Percentiles rank a stretch among this genome's conserved stretches.
Evolutionary conservation across 2,329 filamentous ascomycete genomes (phyloP).

Genomic region (Passalora sequoiae): DNA sequence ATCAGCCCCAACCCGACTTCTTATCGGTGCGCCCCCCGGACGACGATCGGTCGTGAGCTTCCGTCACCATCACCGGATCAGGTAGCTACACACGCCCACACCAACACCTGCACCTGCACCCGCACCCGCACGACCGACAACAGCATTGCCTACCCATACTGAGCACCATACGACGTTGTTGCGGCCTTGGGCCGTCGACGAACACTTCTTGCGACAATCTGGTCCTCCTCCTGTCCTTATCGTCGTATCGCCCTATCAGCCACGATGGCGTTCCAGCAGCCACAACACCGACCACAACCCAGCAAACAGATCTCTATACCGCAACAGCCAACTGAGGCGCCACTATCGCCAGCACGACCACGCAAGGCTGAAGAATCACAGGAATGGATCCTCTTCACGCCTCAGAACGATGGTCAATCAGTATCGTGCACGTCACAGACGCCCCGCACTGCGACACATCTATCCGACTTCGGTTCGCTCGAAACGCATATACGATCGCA

Average conservation of each 20-base stretch:
- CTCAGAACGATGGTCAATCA: slow-evolving; percentile 54
- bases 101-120: neutral
- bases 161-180: neutral
- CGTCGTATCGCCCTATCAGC: slow-evolving; percentile 5
- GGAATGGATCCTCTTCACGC: slow-evolving; percentile 94
- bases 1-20: neutral
- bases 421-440: slow-evolving; percentile 64
- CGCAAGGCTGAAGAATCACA: slow-evolving; percentile 64
- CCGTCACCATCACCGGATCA: slow-evolving; percentile 7
- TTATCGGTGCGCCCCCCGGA: slow-evolving; percentile 9
- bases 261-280: slow-evolving; percentile 24
- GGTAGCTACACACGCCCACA: slow-evolving; percentile 4
- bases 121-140: slow-evolving; percentile 3
- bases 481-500: slow-evolving; percentile 61
- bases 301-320: slow-evolving; percentile 18
- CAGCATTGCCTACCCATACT: neutral
- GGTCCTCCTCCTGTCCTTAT: slow-evolving; percentile 8
- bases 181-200: slow-evolving; percentile 2
- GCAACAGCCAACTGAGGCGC: slow-evolving; percentile 14
- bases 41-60: slow-evolving; percentile 13
- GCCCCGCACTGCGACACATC: slow-evolving; percentile 62
- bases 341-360: slow-evolving; percentile 37
- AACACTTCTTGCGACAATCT: slow-evolving; percentile 1
- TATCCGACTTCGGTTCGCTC: slow-evolving; percentile 77
- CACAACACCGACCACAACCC: slow-evolving; percentile 19